These are phyloP conservation scores for Carallia pectinifolia DNA, from an alignment of 345 rosid genomes.

Conservation along the genomic window DNA sequence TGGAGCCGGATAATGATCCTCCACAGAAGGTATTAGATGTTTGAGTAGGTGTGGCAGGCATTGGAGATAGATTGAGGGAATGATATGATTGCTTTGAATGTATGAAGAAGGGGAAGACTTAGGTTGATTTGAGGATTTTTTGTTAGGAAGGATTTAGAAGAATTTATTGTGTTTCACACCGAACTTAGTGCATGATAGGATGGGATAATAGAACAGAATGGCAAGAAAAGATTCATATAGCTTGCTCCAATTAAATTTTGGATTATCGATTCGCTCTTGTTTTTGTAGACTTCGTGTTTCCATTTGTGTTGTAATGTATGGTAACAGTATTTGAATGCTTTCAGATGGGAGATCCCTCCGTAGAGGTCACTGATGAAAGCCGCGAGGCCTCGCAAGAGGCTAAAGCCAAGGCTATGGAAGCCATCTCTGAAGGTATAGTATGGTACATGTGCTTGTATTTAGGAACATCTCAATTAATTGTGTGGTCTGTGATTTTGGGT, in stretches of 20 bases:
- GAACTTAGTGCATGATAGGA: too few relatives aligned
- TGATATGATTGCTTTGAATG: too few relatives aligned
- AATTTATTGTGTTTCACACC: too few relatives aligned
- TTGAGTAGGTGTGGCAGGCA: neutral
- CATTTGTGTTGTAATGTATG: neutral
- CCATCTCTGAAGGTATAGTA: constrained; percentile 65
- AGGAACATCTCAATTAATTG: too few relatives aligned
- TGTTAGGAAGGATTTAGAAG: neutral
- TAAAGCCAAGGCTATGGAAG: constrained; percentile 84
- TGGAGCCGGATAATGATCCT: constrained; percentile 94
- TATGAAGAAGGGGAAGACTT: too few relatives aligned
- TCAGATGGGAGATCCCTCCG: constrained; percentile 81
- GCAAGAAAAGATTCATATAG: too few relatives aligned
- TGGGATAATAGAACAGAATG: too few relatives aligned
- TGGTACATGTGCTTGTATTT: neutral
- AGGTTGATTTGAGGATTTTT: neutral
- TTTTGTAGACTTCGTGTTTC: neutral
- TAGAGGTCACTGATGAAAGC: constrained; percentile 81
- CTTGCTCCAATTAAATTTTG: too few relatives aligned
- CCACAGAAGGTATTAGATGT: constrained; percentile 66
- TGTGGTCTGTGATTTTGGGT: too few relatives aligned
- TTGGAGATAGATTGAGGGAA: neutral
- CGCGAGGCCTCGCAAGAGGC: constrained; percentile 84
- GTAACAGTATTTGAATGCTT: constrained; percentile 9
- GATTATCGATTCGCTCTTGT: neutral